Evolutionary conservation across 768 basidiomycete genomes (phyloP), one percentile per base, ranked within the genome.

Genomic region (Crassisporium funariophilum): DNA sequence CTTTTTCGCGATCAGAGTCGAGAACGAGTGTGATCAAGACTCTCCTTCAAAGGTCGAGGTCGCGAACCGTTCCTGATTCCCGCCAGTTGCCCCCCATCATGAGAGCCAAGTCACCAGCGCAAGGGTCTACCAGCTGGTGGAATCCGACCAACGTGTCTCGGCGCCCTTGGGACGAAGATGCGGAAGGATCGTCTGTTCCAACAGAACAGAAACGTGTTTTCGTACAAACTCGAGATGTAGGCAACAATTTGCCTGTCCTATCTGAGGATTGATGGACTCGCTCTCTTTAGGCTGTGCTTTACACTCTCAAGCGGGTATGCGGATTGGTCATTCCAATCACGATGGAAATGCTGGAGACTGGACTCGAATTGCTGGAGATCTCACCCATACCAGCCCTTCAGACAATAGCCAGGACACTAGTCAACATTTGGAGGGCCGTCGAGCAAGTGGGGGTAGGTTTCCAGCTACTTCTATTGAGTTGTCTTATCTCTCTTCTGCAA

Each of bases 341-440:
- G 3, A 64, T 69, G 41, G 74, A 75, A 25, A 60, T 61, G 0
- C 61, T 78, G 15, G 48, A 69, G 10, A 35, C 65, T 13, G 68
- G 70, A 8, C 52, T 66, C 10, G 66, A 72, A 15, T 33, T 71
- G 16, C 50, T 79, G 36, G 58, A 70, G n/a, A 71, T 76, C 24
- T 73, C 68, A 1, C 83, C 84, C 2, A 53, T 84, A 20, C 73
- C 75, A 1, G 78, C 76, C 1, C 65, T 86, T 1, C 70, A 73
- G 25, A 64, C 69, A 31, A 74, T 77, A 1, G 78, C 77, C 0
- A 63, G 57, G 23, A 68, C 70, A 5, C 64, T 86, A 31, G 55
- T 84, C 24, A 59, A 53, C 9, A 81, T 86, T 21, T 86, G 84
- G 84, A 74, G 80, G 37, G 65, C 74, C 0, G 71, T 83, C 8